Percentiles rank a stretch among this genome's conserved stretches.
These are phyloP conservation scores for Salvia sclarea DNA, from an alignment of 305 asterid genomes.

Conservation along the genomic window DNA sequence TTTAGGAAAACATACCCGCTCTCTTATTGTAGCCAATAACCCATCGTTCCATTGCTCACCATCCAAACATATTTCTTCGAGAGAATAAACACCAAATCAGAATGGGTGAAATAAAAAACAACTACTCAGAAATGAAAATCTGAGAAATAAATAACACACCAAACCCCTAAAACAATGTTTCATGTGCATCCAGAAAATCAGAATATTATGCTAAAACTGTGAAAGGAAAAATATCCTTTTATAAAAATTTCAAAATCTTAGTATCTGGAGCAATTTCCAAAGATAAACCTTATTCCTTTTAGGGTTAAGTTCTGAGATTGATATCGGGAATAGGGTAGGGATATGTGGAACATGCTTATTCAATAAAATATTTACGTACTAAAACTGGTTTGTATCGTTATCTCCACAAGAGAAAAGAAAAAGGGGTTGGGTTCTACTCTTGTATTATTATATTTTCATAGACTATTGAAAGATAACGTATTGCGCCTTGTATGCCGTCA, in stretches of 20 bases:
- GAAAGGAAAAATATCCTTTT: conserved; percentile 8
- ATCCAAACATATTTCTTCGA: conserved; percentile 80
- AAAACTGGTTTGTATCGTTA: neutral
- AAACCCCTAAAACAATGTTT: conserved; percentile 4
- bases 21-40: conserved; percentile 87
- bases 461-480: neutral
- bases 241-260: conserved; percentile 13
- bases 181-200: conserved; percentile 17
- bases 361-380: neutral
- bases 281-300: neutral
- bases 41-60: conserved; percentile 99
- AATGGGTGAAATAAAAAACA: conserved; percentile 17
- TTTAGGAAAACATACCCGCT: conserved; percentile 61
- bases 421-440: neutral
- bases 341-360: neutral
- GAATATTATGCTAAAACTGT: neutral
- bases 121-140: neutral
- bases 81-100: conserved; percentile 30
- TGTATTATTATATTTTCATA: neutral
- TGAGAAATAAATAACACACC: conserved; percentile 14
- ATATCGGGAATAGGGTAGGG: neutral
- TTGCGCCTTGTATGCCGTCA: neutral
- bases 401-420: neutral
- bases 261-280: conserved; percentile 20
- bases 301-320: neutral